Percentiles rank a stretch among this genome's conserved stretches.
Conservation (phyloP, 306 rosid species). For the Elaeagnus macrophylla region DNA sequence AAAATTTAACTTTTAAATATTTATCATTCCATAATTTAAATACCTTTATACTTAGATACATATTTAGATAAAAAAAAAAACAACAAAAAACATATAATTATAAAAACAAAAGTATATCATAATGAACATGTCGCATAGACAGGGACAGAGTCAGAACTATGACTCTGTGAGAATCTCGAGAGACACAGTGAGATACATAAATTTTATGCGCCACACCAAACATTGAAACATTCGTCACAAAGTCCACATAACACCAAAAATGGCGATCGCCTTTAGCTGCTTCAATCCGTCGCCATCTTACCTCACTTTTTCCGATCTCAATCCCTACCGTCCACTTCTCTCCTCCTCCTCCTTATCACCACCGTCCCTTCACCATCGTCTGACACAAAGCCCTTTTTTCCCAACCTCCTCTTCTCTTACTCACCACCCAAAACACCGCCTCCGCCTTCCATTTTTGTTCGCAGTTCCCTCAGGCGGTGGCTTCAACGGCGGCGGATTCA, state of each 20-base stretch:
- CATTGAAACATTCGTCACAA: background rate
- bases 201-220: too few species aligned
- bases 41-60: too few species aligned
- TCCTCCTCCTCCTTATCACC: constrained; percentile 20
- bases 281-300: constrained; percentile 23
- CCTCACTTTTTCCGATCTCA: constrained; percentile 22
- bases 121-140: too few species aligned
- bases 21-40: too few species aligned
- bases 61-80: too few species aligned
- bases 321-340: constrained; percentile 10
- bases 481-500: constrained; percentile 6
- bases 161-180: too few species aligned
- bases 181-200: too few species aligned
- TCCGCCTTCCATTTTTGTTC: constrained; percentile 17
- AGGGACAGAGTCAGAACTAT: too few species aligned
- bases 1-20: too few species aligned
- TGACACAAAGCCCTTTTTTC: constrained; percentile 10
- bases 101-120: too few species aligned
- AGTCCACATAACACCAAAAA: constrained; percentile 12
- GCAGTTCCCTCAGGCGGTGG: constrained; percentile 15
- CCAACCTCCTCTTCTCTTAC: background rate
- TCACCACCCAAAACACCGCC: constrained; percentile 17
- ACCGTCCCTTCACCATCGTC: constrained; percentile 16
- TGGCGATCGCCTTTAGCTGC: constrained; percentile 57
- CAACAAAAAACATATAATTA: too few species aligned